Percentiles rank a stretch among this genome's conserved stretches.
These are phyloP conservation scores for Diospyros lotus DNA, from an alignment of 148 eudicot genomes.

Conservation along the genomic window DNA sequence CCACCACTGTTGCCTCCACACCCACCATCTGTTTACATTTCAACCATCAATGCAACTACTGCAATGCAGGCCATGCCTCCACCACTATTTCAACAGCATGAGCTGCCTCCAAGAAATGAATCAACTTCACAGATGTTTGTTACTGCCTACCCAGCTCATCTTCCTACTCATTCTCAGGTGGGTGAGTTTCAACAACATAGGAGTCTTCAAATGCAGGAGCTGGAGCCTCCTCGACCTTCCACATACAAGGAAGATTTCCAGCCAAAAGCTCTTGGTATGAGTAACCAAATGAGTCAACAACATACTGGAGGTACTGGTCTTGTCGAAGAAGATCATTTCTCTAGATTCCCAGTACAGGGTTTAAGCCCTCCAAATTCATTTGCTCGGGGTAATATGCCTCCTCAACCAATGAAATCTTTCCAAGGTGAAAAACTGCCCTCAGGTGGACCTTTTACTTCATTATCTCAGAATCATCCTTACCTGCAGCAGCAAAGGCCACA, in stretches of 20 bases:
- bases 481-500: conserved; percentile 31
- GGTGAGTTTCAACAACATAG: conserved; percentile 37
- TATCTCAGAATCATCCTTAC: conserved; percentile 31
- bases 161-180: conserved; percentile 34
- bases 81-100: conserved; percentile 48
- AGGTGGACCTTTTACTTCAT: conserved; percentile 5
- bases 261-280: conserved; percentile 23
- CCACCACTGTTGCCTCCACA: conserved; percentile 49
- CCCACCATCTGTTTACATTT: conserved; percentile 29
- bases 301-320: conserved; percentile 26
- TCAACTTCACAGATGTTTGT: conserved; percentile 29
- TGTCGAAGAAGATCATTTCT: conserved; percentile 29
- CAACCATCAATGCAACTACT: conserved; percentile 14
- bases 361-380: conserved; percentile 30
- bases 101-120: conserved; percentile 39
- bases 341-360: conserved; percentile 32
- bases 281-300: conserved; percentile 31
- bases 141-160: conserved; percentile 31
- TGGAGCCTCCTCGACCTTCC: conserved; percentile 21
- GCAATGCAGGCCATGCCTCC: conserved; percentile 28
- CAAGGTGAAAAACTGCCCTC: conserved; percentile 20
- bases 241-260: conserved; percentile 14
- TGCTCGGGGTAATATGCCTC: conserved; percentile 21
- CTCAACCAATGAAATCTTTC: conserved; percentile 24
- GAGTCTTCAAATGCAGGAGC: conserved; percentile 25